phyloP scores from a whole-genome alignment of 495 filamentous ascomycete species.

The Trichoderma asperelloides region DNA sequence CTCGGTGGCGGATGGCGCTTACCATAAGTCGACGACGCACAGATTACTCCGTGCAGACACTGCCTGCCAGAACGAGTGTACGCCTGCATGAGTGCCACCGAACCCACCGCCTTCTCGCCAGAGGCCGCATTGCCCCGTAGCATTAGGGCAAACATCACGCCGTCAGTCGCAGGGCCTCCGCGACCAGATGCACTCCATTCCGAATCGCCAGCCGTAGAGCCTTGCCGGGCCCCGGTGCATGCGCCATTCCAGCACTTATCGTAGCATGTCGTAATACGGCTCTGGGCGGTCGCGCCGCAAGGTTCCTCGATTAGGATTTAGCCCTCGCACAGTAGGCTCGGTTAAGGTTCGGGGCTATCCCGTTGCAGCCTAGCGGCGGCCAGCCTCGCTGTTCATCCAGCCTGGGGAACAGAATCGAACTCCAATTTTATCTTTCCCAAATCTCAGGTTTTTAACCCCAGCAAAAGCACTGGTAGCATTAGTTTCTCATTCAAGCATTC shows the following conservation, averaged over 20 bases:
- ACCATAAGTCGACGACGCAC: background rate
- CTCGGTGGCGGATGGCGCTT: background rate
- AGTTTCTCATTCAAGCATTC: slow-evolving; percentile 4
- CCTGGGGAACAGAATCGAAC: background rate
- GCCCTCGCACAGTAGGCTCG: slow-evolving; percentile 8
- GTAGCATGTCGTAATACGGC: background rate
- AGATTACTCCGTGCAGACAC: background rate
- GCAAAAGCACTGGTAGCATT: slow-evolving; percentile 4
- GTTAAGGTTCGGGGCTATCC: slow-evolving; percentile 1
- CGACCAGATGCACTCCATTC: background rate
- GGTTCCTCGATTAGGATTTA: slow-evolving; percentile 6
- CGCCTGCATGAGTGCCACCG: too few relatives aligned
- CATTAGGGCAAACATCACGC: background rate
- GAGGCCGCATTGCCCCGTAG: background rate
- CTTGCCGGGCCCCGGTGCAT: background rate
- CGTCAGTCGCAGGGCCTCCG: background rate
- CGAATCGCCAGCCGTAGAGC: too few relatives aligned
- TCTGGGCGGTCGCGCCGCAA: background rate
- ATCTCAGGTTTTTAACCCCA: slow-evolving; percentile 7
- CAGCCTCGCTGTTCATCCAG: slow-evolving; percentile 7
- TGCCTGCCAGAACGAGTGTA: background rate
- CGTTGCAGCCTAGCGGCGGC: background rate
- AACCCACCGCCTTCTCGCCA: background rate
- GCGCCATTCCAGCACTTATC: background rate
- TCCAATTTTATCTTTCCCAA: slow-evolving; percentile 8